Conservation (phyloP, 163 green algal species). For the Chlamydomonas reinhardtii region DNA sequence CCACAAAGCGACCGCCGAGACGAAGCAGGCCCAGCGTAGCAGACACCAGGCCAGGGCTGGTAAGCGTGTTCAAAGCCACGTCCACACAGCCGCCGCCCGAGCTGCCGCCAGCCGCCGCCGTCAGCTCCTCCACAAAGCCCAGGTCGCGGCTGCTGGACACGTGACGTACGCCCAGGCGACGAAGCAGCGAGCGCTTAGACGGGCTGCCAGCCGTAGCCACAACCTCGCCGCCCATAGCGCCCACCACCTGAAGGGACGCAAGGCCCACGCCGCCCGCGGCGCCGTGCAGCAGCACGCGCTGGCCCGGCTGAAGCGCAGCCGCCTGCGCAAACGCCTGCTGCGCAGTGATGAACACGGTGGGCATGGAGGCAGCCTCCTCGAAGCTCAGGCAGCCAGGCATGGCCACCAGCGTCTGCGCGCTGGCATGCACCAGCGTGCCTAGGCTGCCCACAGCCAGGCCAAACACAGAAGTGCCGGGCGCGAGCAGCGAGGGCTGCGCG, state of each 20-base stretch:
- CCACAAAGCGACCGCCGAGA: constrained; percentile 76
- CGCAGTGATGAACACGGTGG: constrained; percentile 82
- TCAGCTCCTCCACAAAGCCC: constrained; percentile 61
- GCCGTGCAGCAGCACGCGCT: constrained; percentile 73
- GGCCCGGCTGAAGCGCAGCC: constrained; percentile 37
- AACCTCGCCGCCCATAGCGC: constrained; percentile 54
- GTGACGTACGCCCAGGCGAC: constrained; percentile 67
- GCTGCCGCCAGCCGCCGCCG: background rate
- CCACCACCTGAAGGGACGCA: constrained; percentile 57
- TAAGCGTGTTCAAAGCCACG: constrained; percentile 89
- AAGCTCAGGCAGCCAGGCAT: constrained; percentile 68
- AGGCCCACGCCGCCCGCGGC: constrained; percentile 68
- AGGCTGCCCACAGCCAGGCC: constrained; percentile 84
- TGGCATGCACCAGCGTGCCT: constrained; percentile 72
- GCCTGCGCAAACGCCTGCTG: constrained; percentile 61
- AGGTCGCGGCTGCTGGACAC: constrained; percentile 77
- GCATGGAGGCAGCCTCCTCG: constrained; percentile 73
- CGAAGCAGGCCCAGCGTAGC: constrained; percentile 66
- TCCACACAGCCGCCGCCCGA: constrained; percentile 51
- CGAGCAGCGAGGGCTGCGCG: background rate
- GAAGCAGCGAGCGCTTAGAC: constrained; percentile 82
- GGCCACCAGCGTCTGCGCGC: constrained; percentile 60
- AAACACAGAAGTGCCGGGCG: constrained; percentile 71
- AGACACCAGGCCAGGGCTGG: constrained; percentile 82
- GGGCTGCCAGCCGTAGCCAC: constrained; percentile 81